These are phyloP conservation scores for Kalmanozyma brasiliensis DNA, from an alignment of 1,284 basidiomycete species.

Conservation along the genomic window DNA sequence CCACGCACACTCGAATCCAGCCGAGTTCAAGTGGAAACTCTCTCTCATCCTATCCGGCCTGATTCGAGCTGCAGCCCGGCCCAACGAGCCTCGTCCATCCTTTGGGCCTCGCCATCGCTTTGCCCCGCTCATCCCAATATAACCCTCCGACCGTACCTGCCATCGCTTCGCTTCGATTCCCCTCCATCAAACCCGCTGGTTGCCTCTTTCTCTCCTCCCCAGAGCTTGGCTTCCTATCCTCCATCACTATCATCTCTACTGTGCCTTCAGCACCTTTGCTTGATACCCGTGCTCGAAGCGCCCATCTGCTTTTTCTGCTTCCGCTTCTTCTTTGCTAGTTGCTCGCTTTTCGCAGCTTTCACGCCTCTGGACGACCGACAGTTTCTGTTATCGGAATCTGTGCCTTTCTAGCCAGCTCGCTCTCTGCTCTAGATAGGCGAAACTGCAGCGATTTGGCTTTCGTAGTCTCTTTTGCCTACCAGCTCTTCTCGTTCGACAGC, in stretches of 20 bases:
- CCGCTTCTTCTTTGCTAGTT: background rate
- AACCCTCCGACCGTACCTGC: background rate
- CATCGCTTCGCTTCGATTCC: background rate
- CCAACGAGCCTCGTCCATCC: background rate
- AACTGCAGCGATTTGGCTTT: slow-evolving; percentile 24
- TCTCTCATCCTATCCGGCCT: slow-evolving; percentile 7
- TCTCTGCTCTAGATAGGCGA: slow-evolving; percentile 6
- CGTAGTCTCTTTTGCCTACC: slow-evolving; percentile 25
- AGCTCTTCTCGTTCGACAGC: slow-evolving; percentile 24
- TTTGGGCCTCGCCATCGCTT: slow-evolving; percentile 2
- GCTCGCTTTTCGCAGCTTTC: background rate
- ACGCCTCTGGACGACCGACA: background rate
- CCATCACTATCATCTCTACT: slow-evolving; percentile 6
- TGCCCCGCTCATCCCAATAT: slow-evolving; percentile 30
- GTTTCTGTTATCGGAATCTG: background rate
- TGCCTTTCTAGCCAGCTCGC: background rate
- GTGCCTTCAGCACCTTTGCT: slow-evolving; percentile 13
- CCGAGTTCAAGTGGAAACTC: no score
- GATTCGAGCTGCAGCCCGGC: slow-evolving; percentile 5
- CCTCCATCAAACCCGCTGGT: background rate
- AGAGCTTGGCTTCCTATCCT: slow-evolving; percentile 1
- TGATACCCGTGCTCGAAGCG: slow-evolving; percentile 31
- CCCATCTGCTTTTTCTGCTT: slow-evolving; percentile 3
- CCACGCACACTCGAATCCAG: no score
- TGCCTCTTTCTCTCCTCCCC: slow-evolving; percentile 1